phyloP scores from a whole-genome alignment of 176 grass and related monocot species.

The Carex kokanica region DNA sequence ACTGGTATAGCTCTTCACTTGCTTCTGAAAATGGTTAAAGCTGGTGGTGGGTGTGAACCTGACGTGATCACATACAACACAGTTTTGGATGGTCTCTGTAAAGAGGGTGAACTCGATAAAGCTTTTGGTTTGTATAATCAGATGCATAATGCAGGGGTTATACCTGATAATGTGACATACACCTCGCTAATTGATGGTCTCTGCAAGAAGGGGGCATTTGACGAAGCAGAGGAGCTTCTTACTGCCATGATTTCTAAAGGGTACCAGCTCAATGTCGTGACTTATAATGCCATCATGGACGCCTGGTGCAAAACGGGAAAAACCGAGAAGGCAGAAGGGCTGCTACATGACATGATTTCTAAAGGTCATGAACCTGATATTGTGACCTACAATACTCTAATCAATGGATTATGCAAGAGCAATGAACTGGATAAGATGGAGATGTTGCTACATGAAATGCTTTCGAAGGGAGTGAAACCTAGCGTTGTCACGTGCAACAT shows the following conservation, averaged over 20 bases:
- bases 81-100: slow-evolving; percentile 28
- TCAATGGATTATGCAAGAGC: not conserved
- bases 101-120: not conserved
- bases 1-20: not conserved
- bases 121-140: not conserved
- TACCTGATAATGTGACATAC: not conserved
- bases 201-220: not conserved
- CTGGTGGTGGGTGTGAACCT: not conserved
- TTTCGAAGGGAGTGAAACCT: not conserved
- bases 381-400: not conserved
- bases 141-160: slow-evolving; percentile 11
- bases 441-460: not conserved
- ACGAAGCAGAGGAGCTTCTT: not conserved
- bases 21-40: not conserved
- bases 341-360: not conserved
- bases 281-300: too few species aligned
- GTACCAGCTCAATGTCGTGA: not conserved
- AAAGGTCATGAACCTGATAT: not conserved
- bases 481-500: not conserved
- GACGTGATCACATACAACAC: not conserved
- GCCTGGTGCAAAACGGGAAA: not conserved
- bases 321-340: not conserved
- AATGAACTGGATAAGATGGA: not conserved
- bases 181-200: not conserved
- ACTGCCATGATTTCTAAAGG: not conserved